Evolutionary conservation across 2,329 filamentous ascomycete species (phyloP).

Genomic region (Fusarium sp.): DNA sequence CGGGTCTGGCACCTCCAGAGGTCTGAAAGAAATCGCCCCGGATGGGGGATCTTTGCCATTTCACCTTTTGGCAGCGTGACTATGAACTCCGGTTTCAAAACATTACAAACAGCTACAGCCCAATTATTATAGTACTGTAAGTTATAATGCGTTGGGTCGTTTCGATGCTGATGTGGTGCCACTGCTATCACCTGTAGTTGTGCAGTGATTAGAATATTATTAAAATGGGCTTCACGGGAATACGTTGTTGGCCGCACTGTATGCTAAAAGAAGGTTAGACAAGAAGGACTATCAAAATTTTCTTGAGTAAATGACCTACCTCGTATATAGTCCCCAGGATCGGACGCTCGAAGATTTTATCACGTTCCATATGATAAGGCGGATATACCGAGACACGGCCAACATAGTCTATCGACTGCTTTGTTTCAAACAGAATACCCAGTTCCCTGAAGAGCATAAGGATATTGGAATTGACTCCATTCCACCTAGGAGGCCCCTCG

Average conservation of each 20-base stretch:
- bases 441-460: accelerated
- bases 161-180: background rate
- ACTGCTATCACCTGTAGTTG: background rate
- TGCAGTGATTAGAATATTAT: background rate
- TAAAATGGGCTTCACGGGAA: accelerated
- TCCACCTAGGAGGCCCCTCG: background rate
- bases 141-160: accelerated
- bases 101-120: too few relatives aligned
- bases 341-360: background rate
- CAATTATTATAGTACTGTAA: too few relatives aligned
- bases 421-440: background rate
- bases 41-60: too few relatives aligned
- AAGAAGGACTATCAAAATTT: accelerated
- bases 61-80: too few relatives aligned
- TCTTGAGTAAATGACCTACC: accelerated
- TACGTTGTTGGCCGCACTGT: accelerated
- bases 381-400: background rate
- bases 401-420: background rate
- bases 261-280: accelerated
- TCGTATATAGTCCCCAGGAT: background rate
- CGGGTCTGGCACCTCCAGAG: too few relatives aligned
- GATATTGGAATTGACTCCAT: accelerated
- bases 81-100: too few relatives aligned
- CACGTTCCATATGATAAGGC: background rate
- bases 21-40: too few relatives aligned